phyloP scores from a whole-genome alignment of 192 early-diverging fungal genomes.

The Glomus cerebriforme region DNA sequence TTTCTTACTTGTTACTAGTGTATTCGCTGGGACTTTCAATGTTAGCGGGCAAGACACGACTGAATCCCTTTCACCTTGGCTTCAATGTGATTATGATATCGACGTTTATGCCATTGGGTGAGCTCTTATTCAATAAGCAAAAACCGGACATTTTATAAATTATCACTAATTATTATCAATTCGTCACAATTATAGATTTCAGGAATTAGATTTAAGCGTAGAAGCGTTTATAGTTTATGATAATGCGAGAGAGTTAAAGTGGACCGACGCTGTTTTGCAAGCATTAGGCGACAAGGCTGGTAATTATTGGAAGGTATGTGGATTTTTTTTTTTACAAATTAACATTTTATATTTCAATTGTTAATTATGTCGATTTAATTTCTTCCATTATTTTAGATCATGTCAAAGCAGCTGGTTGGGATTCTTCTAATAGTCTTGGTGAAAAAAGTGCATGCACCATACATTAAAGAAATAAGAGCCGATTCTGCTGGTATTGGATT shows the following conservation, averaged over 20 bases:
- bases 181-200: conserved; percentile 62
- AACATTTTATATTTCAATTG: conserved; percentile 27
- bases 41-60: conserved; percentile 76
- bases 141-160: not conserved
- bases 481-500: conserved; percentile 82
- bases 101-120: conserved; percentile 78
- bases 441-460: conserved; percentile 46
- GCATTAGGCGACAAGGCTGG: conserved; percentile 56
- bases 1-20: conserved; percentile 33
- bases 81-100: conserved; percentile 50
- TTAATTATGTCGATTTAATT: not conserved
- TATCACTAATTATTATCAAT: conserved; percentile 1
- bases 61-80: conserved; percentile 64
- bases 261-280: conserved; percentile 72
- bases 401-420: conserved; percentile 86
- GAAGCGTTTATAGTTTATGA: conserved; percentile 87
- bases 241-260: conserved; percentile 75
- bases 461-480: conserved; percentile 65
- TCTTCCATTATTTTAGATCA: conserved; percentile 41
- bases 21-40: conserved; percentile 91
- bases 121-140: conserved; percentile 16
- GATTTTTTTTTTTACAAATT: not conserved
- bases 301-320: conserved; percentile 61
- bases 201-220: conserved; percentile 85
- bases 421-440: conserved; percentile 86